Base-by-base conservation (phyloP, 768 basidiomycete genomes). In the Auricularia auricula-judae region DNA sequence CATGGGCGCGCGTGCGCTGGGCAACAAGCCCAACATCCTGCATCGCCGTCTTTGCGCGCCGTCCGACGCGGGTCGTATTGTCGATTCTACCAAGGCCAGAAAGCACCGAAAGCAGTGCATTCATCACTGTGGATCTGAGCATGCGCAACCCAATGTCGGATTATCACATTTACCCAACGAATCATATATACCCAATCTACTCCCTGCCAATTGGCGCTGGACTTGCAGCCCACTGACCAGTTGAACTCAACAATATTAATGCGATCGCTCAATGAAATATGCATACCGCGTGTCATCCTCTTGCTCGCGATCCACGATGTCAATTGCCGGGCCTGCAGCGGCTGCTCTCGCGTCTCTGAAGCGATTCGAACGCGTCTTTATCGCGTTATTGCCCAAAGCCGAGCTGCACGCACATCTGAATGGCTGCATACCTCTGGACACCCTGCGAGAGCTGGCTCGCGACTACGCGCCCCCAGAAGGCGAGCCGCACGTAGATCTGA, bases 401-500 rank as follows among this genome's bases (percentile, higher is more conserved):
- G 91, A 94, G 71, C 80, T 93, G 0, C 91, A 93, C 66, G 91
- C 91, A 0, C 91, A 93, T 70, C 81, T 92, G 3, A 92, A 92
- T 68, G 91, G 91, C 0, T 93, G 85, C 10, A 92, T 93, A 39
- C 91, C 91, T 0, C 74, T 91, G 33, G 62, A 74, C 0, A 74
- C 83, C 34, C 80, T 93, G 0, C 83, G 84, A 66, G 79, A 84
- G 7, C 82, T 93, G 14, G 88, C 86, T 0, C 67, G 68, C 8
- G 63, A 64, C 39, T 56, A 65, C 11, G 34, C 66, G 14, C 12
- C 67, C 18, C 34, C 61, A n/a, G 23, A 21, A 8, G 35, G 62
- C 21, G 36, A 62, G 29, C 66, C 69, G 29, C 69, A 68, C 3
- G 67, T 61, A 5, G 68, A n/a, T 16, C 59, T 74, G 0, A 21